A percentile compares a stretch with the other conserved stretches of the same genome.
Evolutionary conservation across 129 eudicot species (phyloP).

Genomic region (Flaveria brownii): DNA sequence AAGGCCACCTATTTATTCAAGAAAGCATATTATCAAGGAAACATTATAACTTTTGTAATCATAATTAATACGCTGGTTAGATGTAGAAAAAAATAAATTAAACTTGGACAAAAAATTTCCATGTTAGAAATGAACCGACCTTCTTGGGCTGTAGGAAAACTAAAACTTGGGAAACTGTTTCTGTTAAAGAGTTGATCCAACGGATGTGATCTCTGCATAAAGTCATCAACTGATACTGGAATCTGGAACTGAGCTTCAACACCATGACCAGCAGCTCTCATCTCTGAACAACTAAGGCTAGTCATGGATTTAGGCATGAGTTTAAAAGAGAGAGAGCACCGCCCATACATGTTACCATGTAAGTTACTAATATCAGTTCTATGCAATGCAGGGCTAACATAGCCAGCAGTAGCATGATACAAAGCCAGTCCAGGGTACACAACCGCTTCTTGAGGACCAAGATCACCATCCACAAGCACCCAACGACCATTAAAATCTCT

Average conservation of each 20-base stretch:
- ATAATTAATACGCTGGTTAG: background rate
- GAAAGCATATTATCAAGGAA: background rate
- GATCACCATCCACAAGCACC: conserved; percentile 91
- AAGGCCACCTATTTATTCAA: background rate
- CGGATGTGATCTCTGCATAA: conserved; percentile 85
- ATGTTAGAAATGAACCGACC: conserved; percentile 45
- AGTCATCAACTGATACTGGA: conserved; percentile 95
- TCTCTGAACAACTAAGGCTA: conserved; percentile 81
- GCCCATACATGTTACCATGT: conserved; percentile 64
- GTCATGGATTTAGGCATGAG: conserved; percentile 96
- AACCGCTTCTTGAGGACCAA: conserved; percentile 91
- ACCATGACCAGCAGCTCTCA: conserved; percentile 99
- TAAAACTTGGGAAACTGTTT: conserved; percentile 58
- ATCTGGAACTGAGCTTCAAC: conserved; percentile 96
- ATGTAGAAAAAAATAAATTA: background rate
- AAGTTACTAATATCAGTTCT: conserved; percentile 53
- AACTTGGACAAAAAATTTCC: background rate
- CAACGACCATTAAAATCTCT: conserved; percentile 84
- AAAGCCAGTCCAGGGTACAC: conserved; percentile 92
- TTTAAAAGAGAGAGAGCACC: conserved; percentile 73
- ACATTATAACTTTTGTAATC: background rate
- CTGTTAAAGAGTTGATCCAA: conserved; percentile 80
- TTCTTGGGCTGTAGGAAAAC: conserved; percentile 69
- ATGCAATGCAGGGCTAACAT: conserved; percentile 78
- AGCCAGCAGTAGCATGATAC: conserved; percentile 96